Conservation (phyloP, 1,284 basidiomycete genomes). For the Ceratobasidium sp. region DNA sequence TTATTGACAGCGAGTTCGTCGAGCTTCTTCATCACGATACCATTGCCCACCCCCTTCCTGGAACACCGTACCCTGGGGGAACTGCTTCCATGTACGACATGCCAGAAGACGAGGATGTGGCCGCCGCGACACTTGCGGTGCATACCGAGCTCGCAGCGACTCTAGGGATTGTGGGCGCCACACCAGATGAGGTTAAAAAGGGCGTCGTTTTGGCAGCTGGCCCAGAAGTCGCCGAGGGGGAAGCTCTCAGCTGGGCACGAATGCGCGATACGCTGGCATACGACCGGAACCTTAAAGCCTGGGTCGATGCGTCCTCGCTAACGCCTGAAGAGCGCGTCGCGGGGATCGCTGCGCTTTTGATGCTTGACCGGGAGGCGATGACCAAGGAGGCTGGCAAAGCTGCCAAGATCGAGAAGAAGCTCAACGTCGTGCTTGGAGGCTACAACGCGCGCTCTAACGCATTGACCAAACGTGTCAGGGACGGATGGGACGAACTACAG, state of each 20-base stretch:
- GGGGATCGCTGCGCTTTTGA: slow-evolving; percentile 70
- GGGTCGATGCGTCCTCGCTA: slow-evolving; percentile 71
- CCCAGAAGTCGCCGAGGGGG: slow-evolving; percentile 63
- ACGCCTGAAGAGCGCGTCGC: slow-evolving; percentile 64
- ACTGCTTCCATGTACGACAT: slow-evolving; percentile 74
- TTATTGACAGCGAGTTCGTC: slow-evolving; percentile 83
- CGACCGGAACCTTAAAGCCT: slow-evolving; percentile 62
- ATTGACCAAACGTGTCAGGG: slow-evolving; percentile 68
- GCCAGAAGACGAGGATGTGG: slow-evolving; percentile 80
- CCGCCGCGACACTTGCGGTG: slow-evolving; percentile 72
- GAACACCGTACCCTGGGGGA: slow-evolving; percentile 80
- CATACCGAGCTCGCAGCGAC: slow-evolving; percentile 79
- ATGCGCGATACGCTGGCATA: slow-evolving; percentile 67
- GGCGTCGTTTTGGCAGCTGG: slow-evolving; percentile 69
- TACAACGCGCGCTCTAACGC: slow-evolving; percentile 82
- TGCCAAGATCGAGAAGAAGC: slow-evolving; percentile 90
- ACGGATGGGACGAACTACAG: slow-evolving; percentile 74
- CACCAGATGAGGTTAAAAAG: slow-evolving; percentile 75
- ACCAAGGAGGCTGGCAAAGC: slow-evolving; percentile 81
- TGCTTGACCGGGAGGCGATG: slow-evolving; percentile 75
- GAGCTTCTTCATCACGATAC: slow-evolving; percentile 87
- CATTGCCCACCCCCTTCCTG: slow-evolving; percentile 86
- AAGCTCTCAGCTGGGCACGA: slow-evolving; percentile 68
- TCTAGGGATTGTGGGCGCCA: slow-evolving; percentile 86
- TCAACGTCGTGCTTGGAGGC: slow-evolving; percentile 86